Base-by-base conservation (phyloP, 1,284 basidiomycete genomes). In the Phenoliferia sp. region DNA sequence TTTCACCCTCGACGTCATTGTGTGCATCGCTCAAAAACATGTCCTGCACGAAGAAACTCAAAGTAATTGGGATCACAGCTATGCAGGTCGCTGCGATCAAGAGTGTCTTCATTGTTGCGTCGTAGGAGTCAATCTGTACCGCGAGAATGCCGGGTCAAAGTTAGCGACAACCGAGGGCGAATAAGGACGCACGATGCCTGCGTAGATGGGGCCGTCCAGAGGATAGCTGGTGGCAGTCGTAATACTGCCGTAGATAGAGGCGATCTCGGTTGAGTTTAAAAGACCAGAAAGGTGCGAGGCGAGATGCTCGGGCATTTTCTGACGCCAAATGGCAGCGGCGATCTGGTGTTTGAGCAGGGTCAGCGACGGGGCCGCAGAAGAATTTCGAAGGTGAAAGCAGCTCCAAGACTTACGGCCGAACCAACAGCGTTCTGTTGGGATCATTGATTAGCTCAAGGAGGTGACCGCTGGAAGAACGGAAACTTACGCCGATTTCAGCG, bases 81-180 rank as follows among this genome's bases (percentile, higher is more conserved):
- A 63, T 35, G 52, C n/a, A 5, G 5, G 81, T 82, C 0, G 82
- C 84, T 0, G 78, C 80, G 66, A 86, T 82, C 32, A 82, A 79
- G 77, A 86, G 81, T 10, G 81, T 77, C 70, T 82, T 81, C 85
- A 86, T 86, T 36, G 83, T 83, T 54, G 84, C 82, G 71, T 82
- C 79, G 75, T 73, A 73, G 32, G 72, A 59, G 28, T 62, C 63
- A 32, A 39, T 64, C 62, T 28, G 56, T 55, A 16, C 31, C 22
- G 19, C 6, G 1, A 33, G 26, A 3, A 62, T 5, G 31, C 34
- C 3, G 48, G 7, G 19, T 48, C n/a, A 39, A 62, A 15, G 58
- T 19, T 3, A 31, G 60, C 73, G n/a, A n/a, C n/a, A n/a, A n/a
- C n/a, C n/a, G n/a, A n/a, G 55, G 84, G 82, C 70, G 82, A 79